phyloP scores from a whole-genome alignment of 345 rosid genomes.

The Microthlaspi erraticum region DNA sequence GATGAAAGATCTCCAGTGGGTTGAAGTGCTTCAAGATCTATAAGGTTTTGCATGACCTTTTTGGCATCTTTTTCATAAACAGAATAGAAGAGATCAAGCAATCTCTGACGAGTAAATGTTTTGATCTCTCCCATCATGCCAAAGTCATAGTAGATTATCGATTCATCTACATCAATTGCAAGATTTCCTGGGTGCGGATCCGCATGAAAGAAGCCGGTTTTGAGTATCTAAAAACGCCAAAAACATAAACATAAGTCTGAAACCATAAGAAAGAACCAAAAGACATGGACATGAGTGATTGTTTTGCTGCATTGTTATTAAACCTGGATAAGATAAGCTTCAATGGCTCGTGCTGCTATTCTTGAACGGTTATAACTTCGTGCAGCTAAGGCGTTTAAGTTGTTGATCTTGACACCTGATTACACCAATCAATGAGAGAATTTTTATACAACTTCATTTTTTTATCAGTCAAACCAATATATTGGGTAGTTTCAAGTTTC shows the following conservation, averaged over 20 bases:
- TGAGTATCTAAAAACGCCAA: slow-evolving; percentile 64
- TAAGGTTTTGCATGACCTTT: slow-evolving; percentile 81
- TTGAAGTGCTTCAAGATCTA: slow-evolving; percentile 92
- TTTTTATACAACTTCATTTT: neutral
- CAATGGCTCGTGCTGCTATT: slow-evolving; percentile 86
- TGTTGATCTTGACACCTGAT: slow-evolving; percentile 84
- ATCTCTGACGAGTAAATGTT: slow-evolving; percentile 79
- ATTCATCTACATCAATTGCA: slow-evolving; percentile 81
- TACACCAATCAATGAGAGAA: slow-evolving; percentile 15
- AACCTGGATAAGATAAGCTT: slow-evolving; percentile 98
- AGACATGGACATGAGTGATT: neutral
- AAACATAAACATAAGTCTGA: slow-evolving; percentile 31
- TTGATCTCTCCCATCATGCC: slow-evolving; percentile 99
- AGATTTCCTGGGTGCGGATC: slow-evolving; percentile 99
- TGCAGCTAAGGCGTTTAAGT: slow-evolving; percentile 61
- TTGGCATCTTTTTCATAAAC: slow-evolving; percentile 94
- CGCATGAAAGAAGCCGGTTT: slow-evolving; percentile 96
- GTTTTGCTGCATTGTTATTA: slow-evolving; percentile 18
- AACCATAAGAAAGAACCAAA: neutral
- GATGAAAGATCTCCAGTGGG: slow-evolving; percentile 96
- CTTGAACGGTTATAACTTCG: slow-evolving; percentile 67
- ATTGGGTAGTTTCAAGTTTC: slow-evolving; percentile 40
- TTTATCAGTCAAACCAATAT: slow-evolving; percentile 24
- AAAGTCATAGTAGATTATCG: slow-evolving; percentile 90
- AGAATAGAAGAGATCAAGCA: slow-evolving; percentile 90